A percentile compares a stretch with the other conserved stretches of the same genome.
Conservation (phyloP, 495 filamentous ascomycete species). For the Neurospora sp. region DNA sequence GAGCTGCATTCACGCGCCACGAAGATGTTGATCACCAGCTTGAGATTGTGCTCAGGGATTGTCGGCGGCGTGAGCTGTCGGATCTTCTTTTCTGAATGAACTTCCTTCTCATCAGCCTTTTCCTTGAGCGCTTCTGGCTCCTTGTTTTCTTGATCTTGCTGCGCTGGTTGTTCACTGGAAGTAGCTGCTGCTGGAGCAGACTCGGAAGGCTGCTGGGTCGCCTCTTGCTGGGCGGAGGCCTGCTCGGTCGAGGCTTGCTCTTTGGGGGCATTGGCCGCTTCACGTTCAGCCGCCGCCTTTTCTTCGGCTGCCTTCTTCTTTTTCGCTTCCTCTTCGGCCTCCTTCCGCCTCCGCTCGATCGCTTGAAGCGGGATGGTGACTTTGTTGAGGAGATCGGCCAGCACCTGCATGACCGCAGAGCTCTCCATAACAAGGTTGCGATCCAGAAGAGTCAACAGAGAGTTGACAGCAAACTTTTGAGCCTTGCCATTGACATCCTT, state of each 20-base stretch:
- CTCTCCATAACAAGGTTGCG: constrained; percentile 91
- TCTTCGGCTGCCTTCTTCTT: constrained; percentile 30
- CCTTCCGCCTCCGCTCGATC: constrained; percentile 75
- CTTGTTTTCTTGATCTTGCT: constrained; percentile 14
- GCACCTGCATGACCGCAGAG: constrained; percentile 84
- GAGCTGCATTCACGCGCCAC: constrained; percentile 91
- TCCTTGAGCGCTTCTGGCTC: constrained; percentile 31
- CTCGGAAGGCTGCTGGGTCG: background rate
- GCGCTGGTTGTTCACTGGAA: constrained; percentile 13
- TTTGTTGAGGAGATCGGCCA: constrained; percentile 75
- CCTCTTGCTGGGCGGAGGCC: constrained; percentile 7
- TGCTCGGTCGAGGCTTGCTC: constrained; percentile 17
- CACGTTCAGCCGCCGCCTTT: constrained; percentile 13
- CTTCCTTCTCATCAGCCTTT: constrained; percentile 33
- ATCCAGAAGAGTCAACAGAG: constrained; percentile 76
- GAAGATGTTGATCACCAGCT: constrained; percentile 89
- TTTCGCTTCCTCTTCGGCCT: constrained; percentile 48
- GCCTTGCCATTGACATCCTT: constrained; percentile 64
- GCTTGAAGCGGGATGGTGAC: constrained; percentile 80
- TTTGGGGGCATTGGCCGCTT: constrained; percentile 9
- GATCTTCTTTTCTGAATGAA: constrained; percentile 49
- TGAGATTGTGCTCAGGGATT: constrained; percentile 82
- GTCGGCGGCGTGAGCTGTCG: constrained; percentile 69
- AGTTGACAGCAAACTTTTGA: constrained; percentile 84
- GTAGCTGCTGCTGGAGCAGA: constrained; percentile 1